Conservation (phyloP, 2,329 filamentous ascomycete species). For the Lithohypha guttulata region DNA sequence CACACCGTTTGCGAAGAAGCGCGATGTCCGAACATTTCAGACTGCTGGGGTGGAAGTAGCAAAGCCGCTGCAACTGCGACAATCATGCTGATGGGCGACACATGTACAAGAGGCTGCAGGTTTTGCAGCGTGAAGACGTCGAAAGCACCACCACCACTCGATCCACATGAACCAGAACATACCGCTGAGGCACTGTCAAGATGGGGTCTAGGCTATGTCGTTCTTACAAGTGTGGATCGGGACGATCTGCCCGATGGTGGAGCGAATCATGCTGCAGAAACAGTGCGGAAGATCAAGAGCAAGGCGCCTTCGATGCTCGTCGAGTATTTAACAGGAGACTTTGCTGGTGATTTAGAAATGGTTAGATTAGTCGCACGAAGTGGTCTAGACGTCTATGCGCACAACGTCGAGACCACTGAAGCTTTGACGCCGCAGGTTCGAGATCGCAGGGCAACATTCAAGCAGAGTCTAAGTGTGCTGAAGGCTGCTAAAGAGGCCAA, state of each 20-base stretch:
- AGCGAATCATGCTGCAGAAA: slow-evolving; percentile 82
- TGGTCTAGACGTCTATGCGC: slow-evolving; percentile 89
- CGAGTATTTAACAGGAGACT: slow-evolving; percentile 60
- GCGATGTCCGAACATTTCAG: slow-evolving; percentile 90
- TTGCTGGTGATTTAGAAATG: slow-evolving; percentile 74
- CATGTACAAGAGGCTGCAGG: slow-evolving; percentile 87
- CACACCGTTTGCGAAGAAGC: slow-evolving; percentile 98
- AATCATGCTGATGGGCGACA: slow-evolving; percentile 99
- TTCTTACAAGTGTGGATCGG: slow-evolving; percentile 84
- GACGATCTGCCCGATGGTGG: slow-evolving; percentile 87
- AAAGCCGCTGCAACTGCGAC: slow-evolving; percentile 90
- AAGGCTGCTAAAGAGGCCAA: slow-evolving; percentile 68
- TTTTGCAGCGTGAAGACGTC: slow-evolving; percentile 96
- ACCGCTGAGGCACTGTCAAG: slow-evolving; percentile 83
- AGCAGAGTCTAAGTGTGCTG: slow-evolving; percentile 71
- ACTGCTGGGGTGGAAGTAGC: slow-evolving; percentile 89
- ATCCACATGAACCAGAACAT: slow-evolving; percentile 93
- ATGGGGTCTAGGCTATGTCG: slow-evolving; percentile 94
- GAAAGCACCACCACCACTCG: slow-evolving; percentile 64
- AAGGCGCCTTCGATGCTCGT: slow-evolving; percentile 44
- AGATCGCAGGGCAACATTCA: slow-evolving; percentile 79
- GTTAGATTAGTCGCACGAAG: slow-evolving; percentile 73
- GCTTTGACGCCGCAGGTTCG: slow-evolving; percentile 79
- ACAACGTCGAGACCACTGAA: slow-evolving; percentile 95
- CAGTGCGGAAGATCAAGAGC: slow-evolving; percentile 83